Evolutionary conservation across 225 moss, liverwort and hornwort species (phyloP).

Genomic region (Marchantia paleacea): DNA sequence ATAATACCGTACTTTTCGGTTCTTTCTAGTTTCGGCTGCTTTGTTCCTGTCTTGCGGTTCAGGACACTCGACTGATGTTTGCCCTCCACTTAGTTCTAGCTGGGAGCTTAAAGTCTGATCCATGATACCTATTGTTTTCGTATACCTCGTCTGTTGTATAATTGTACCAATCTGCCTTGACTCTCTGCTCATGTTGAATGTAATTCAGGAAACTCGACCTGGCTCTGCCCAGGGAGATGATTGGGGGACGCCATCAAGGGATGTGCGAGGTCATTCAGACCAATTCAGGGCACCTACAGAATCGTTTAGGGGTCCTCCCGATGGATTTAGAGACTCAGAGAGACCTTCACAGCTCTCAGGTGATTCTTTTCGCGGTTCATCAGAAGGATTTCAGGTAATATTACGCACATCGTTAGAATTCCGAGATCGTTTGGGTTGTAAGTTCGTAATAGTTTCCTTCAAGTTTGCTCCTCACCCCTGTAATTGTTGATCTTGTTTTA

Average conservation of each 20-base stretch:
- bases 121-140: too few species aligned
- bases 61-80: too few species aligned
- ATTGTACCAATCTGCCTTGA: not conserved
- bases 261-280: conserved; percentile 29
- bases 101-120: too few species aligned
- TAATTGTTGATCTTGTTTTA: not conserved
- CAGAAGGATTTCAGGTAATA: conserved; percentile 33
- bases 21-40: too few species aligned
- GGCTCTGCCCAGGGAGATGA: conserved; percentile 23
- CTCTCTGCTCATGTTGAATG: not conserved
- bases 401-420: not conserved
- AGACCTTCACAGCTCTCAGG: conserved; percentile 17
- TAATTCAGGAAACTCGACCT: conserved; percentile 30
- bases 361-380: conserved; percentile 22
- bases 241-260: conserved; percentile 16
- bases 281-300: conserved; percentile 23
- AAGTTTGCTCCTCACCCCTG: not conserved
- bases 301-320: conserved; percentile 6
- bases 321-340: conserved; percentile 26
- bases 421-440: not conserved
- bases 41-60: too few species aligned
- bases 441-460: not conserved
- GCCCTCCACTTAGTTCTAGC: too few species aligned
- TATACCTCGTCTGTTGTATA: too few species aligned
- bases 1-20: too few species aligned